These are phyloP conservation scores for Aspergillus tamarii DNA, from an alignment of 2,329 filamentous ascomycete genomes.

Conservation along the genomic window DNA sequence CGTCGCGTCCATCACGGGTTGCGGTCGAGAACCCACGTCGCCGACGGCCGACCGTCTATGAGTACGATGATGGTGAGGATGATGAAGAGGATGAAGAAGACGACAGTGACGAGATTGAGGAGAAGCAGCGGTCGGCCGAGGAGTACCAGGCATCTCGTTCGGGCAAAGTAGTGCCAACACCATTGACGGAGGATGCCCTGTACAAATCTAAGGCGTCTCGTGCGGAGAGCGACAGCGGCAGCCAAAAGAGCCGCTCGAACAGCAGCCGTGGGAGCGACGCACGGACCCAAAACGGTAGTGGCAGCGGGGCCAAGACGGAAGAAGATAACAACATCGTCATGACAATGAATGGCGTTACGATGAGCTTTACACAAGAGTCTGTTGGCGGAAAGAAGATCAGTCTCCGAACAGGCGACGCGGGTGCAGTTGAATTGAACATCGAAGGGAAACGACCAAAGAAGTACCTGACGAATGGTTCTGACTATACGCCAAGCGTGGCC, in stretches of 20 bases:
- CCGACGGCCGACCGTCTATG: slow-evolving; percentile 36
- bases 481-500: slow-evolving; percentile 35
- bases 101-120: slow-evolving; percentile 35
- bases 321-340: slow-evolving; percentile 45
- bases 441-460: slow-evolving; percentile 40
- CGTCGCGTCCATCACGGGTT: slow-evolving; percentile 33
- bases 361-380: slow-evolving; percentile 41
- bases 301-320: slow-evolving; percentile 35
- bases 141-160: slow-evolving; percentile 44
- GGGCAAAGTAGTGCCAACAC: slow-evolving; percentile 25
- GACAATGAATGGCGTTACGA: slow-evolving; percentile 44
- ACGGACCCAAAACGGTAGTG: slow-evolving; percentile 38
- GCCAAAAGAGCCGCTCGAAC: slow-evolving; percentile 45
- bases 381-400: slow-evolving; percentile 44
- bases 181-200: slow-evolving; percentile 41
- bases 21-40: slow-evolving; percentile 40
- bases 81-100: slow-evolving; percentile 17
- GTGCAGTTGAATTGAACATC: slow-evolving; percentile 44
- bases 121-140: slow-evolving; percentile 42
- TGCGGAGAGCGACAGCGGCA: slow-evolving; percentile 43
- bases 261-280: slow-evolving; percentile 45
- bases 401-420: slow-evolving; percentile 42
- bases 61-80: slow-evolving; percentile 28
- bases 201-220: slow-evolving; percentile 35
- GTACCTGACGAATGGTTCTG: slow-evolving; percentile 40